phyloP scores from a whole-genome alignment of 371 early-diverging fungal species.

The Rhizopus microsporus region DNA sequence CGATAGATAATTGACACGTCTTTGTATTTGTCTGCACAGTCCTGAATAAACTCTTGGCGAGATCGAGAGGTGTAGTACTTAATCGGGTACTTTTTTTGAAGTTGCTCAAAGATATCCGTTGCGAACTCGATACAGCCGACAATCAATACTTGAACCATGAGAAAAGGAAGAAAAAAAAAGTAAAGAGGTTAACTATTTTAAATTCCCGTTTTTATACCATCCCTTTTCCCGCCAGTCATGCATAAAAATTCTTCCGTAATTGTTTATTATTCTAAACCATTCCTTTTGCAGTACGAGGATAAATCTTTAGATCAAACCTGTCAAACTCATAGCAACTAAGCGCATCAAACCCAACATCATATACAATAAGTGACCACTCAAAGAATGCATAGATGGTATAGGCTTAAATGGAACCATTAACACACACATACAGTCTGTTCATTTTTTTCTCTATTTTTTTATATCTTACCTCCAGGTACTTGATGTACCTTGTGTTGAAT shows the following conservation, averaged over 20 bases:
- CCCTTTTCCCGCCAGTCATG: too few species aligned
- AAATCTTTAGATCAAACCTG: conserved; percentile 39
- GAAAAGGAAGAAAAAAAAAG: not conserved
- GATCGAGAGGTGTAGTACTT: conserved; percentile 31
- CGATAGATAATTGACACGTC: conserved; percentile 31
- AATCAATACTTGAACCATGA: conserved; percentile 24
- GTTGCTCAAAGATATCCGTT: conserved; percentile 22
- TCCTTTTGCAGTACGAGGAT: conserved; percentile 2
- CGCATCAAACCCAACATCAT: conserved; percentile 79
- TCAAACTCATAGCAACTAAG: conserved; percentile 67
- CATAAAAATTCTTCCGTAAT: too few species aligned
- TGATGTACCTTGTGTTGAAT: conserved; percentile 74
- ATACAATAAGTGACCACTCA: conserved; percentile 83
- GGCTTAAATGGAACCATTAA: conserved; percentile 37
- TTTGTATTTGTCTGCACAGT: conserved; percentile 37
- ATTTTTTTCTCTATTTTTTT: not conserved
- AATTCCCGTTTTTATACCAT: too few species aligned
- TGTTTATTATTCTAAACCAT: conserved; percentile 4
- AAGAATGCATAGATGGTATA: conserved; percentile 81
- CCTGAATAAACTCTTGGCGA: conserved; percentile 40
- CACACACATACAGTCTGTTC: not conserved
- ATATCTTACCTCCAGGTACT: conserved; percentile 61
- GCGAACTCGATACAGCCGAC: conserved; percentile 43
- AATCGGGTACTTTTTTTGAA: conserved; percentile 23
- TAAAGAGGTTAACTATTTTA: too few species aligned